Percentiles rank a stretch among this genome's conserved stretches.
These are phyloP conservation scores for Nicotiana sylvestris DNA, from an alignment of 257 asterid genomes.

Conservation along the genomic window DNA sequence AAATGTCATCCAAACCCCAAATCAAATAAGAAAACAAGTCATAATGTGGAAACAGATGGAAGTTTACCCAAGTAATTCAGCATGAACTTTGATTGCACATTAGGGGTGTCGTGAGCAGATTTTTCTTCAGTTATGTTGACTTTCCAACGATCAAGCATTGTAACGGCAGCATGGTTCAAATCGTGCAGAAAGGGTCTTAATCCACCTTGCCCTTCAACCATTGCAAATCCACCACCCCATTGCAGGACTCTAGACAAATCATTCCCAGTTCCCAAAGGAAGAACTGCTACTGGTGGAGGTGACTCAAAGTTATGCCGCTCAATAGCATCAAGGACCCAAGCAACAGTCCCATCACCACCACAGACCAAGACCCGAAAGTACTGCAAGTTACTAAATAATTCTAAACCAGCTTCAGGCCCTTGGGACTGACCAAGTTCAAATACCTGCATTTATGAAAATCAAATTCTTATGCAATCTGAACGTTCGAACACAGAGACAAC, in stretches of 20 bases:
- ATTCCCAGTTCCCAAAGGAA: slow-evolving; percentile 90
- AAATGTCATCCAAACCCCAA: background rate
- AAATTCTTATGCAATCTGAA: slow-evolving; percentile 9
- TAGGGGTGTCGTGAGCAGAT: slow-evolving; percentile 28
- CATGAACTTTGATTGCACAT: slow-evolving; percentile 68
- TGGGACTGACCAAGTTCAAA: slow-evolving; percentile 66
- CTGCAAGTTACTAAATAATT: slow-evolving; percentile 54
- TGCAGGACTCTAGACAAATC: slow-evolving; percentile 74
- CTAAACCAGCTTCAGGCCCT: slow-evolving; percentile 81
- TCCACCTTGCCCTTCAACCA: slow-evolving; percentile 72
- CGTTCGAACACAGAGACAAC: background rate
- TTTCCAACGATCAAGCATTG: slow-evolving; percentile 91
- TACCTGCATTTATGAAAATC: slow-evolving; percentile 39
- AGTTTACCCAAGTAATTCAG: slow-evolving; percentile 80
- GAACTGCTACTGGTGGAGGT: slow-evolving; percentile 87
- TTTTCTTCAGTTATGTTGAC: slow-evolving; percentile 57
- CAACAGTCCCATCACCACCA: slow-evolving; percentile 92
- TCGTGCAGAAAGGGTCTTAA: slow-evolving; percentile 66
- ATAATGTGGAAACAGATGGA: background rate
- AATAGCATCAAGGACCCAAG: slow-evolving; percentile 88
- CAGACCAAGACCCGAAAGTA: slow-evolving; percentile 79
- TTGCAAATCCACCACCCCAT: slow-evolving; percentile 84
- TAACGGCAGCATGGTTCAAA: slow-evolving; percentile 66
- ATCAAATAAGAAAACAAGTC: background rate
- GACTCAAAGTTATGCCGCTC: slow-evolving; percentile 62